Evolutionary conservation across 2,329 filamentous ascomycete species (phyloP).

Genomic region (Pseudocercospora musae): DNA sequence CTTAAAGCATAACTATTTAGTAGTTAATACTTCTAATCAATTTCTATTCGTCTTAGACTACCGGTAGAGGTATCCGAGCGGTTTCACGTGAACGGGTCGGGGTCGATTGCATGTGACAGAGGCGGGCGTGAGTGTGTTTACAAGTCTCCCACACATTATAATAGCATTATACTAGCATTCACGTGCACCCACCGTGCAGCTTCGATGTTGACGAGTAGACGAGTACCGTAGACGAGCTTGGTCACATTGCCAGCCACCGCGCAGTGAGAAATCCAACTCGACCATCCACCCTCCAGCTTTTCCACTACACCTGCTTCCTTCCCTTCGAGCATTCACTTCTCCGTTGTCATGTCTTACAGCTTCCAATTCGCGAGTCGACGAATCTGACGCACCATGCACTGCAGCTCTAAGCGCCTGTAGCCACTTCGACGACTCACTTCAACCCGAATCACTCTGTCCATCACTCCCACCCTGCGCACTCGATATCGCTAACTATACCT

Average conservation of each 20-base stretch:
- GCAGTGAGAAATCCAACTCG: background rate
- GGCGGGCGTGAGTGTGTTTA: background rate
- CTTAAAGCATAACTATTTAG: too few species aligned
- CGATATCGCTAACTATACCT: background rate
- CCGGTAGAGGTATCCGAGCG: too few species aligned
- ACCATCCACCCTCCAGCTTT: background rate
- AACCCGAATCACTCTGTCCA: background rate
- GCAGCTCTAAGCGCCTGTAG: background rate
- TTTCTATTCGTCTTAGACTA: too few species aligned
- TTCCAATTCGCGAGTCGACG: background rate
- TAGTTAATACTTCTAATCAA: too few species aligned
- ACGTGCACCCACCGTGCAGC: background rate
- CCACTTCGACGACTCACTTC: background rate
- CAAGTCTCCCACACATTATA: background rate
- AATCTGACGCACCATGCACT: background rate
- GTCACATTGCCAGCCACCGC: conserved; percentile 1
- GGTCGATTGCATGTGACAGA: background rate
- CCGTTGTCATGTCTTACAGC: conserved; percentile 8
- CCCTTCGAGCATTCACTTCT: conserved; percentile 8
- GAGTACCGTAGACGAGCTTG: background rate
- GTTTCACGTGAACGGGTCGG: background rate
- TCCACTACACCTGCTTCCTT: background rate
- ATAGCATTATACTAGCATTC: too few species aligned
- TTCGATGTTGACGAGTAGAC: too few species aligned
- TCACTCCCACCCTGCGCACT: background rate